Evolutionary conservation across 768 basidiomycete species (phyloP), one percentile per base, ranked within the genome.

Genomic region (Lentinula boryana): DNA sequence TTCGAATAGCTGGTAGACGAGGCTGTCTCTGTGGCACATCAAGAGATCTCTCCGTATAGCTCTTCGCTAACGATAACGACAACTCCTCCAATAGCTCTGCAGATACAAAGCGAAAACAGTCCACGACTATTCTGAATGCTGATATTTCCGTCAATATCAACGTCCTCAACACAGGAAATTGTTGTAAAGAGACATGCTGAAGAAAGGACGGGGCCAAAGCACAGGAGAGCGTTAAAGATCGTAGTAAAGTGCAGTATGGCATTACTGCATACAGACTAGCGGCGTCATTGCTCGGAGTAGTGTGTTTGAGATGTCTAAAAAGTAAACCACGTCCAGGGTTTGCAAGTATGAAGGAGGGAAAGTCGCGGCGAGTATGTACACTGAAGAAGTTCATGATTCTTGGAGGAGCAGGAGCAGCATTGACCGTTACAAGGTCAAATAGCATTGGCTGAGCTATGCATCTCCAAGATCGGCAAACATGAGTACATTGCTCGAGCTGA

Each of bases 271-370:
- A 41, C 23, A 41, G 21, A 27, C 23, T 40, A 32, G 55, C 38
- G 3, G 23, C 10, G 38, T 54, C 36, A 21, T 54, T 21, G 21
- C 16, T 36, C 12, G 5, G 23, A 3, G 55, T 16, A 41, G 40
- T 15, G 27, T 23, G 32, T 43, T 56, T 56, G 38, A 56, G 7
- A 56, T 56, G 55, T 56, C 44, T 56, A 21, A 56, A 56, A n/a
- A 56, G 55, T 10, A 16, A 27, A 43, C 21, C 55, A 27, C 55
- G 55, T 18, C 38, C 40, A 9, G 55, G 55, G 15, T 56, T 56
- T 10, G 55, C 36, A 13, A 40, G 23, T 2, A 56, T 36, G 27
- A 56, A 56, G 27, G 55, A 36, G 13, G 18, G 40, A 31, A 56
- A 40, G 21, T 56, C 55, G 23, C 18, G 55, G 16, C n/a, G 40